Evolutionary conservation across 768 basidiomycete genomes (phyloP), one percentile per base, ranked within the genome.

Genomic region (Kockovaella imperatae): DNA sequence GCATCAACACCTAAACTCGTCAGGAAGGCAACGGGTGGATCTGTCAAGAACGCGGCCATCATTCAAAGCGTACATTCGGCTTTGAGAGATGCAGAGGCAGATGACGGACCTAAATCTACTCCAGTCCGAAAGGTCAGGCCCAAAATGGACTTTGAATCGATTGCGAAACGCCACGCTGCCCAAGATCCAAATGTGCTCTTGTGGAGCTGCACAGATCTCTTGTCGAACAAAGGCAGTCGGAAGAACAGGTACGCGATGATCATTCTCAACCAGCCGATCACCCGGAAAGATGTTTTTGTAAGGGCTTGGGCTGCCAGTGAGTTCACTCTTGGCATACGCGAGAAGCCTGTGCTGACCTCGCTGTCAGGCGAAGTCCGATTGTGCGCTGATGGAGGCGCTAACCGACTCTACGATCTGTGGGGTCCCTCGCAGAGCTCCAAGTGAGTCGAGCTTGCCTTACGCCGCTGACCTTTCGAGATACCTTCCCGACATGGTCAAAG

Each of bases 341-440:
- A 42, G 7, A 42, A 6, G 10, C 7, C 28, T 6, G 20, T 24
- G 40, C 18, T 28, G 8, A 42, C 8, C 8, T 8, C 18, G 10
- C 11, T 38, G 10, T 11, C 31, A 10, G 36, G 21, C 18, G 21
- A 10, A 7, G 17, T 35, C 17, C 18, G 39, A 28, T 77, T 76
- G 45, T 93, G 87, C 64, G 88, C 88, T 2, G 88, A 93, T 57
- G 88, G 88, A 25, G 88, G 88, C 21, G 86, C 84, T 6, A 93
- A 93, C 68, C 77, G 85, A 14, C 70, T 97, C 25, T 78, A 81
- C 56, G 90, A 95, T 58, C 57, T 71, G 13, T 56, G 75, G 43
- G 45, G 45, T 57, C 7, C 70, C 73, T 13, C 53, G 5, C 17
- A 54, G 35, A 29, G 52, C 4, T n/a, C 53, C n/a, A n/a, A 5